phyloP scores from a whole-genome alignment of 2,329 filamentous ascomycete species.

The Albophoma yamanashiensis region DNA sequence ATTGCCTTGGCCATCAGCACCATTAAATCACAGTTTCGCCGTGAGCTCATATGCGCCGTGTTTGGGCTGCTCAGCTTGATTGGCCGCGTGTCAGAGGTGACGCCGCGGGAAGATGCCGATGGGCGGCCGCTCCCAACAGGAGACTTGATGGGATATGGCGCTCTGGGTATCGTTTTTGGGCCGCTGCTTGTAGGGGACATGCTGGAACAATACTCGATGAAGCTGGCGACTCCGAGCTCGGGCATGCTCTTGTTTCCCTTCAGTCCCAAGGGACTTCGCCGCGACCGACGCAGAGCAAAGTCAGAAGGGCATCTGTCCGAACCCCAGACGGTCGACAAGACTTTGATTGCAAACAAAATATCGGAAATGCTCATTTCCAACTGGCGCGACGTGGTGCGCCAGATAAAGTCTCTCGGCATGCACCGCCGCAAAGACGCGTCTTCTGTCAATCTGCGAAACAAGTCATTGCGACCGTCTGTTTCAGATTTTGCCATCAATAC shows the following conservation, averaged over 20 bases:
- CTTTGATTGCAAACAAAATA: slow-evolving; percentile 46
- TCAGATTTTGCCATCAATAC: slow-evolving; percentile 27
- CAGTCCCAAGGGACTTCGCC: slow-evolving; percentile 28
- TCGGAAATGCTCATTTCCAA: slow-evolving; percentile 55
- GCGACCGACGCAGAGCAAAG: slow-evolving; percentile 12
- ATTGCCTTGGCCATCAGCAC: slow-evolving; percentile 53
- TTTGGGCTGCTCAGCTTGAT: slow-evolving; percentile 55
- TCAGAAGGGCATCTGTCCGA: slow-evolving; percentile 3
- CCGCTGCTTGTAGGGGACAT: slow-evolving; percentile 51
- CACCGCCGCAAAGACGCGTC: slow-evolving; percentile 12
- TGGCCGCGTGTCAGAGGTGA: slow-evolving; percentile 44
- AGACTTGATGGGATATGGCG: slow-evolving; percentile 53
- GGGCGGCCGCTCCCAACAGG: slow-evolving; percentile 41
- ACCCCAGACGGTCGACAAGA: slow-evolving; percentile 37
- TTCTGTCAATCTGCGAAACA: slow-evolving; percentile 4
- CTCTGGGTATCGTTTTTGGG: slow-evolving; percentile 54
- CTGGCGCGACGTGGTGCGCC: slow-evolving; percentile 53
- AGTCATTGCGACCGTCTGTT: slow-evolving; percentile 23
- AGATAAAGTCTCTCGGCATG: slow-evolving; percentile 39
- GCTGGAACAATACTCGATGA: slow-evolving; percentile 39
- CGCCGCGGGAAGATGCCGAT: slow-evolving; percentile 38
- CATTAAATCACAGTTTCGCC: slow-evolving; percentile 46
- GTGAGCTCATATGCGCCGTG: slow-evolving; percentile 55
- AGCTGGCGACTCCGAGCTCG: slow-evolving; percentile 26
- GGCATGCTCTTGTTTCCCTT: slow-evolving; percentile 32